Evolutionary conservation across 176 grass and related monocot genomes (phyloP).

Genomic region (Oryza glaberrima): DNA sequence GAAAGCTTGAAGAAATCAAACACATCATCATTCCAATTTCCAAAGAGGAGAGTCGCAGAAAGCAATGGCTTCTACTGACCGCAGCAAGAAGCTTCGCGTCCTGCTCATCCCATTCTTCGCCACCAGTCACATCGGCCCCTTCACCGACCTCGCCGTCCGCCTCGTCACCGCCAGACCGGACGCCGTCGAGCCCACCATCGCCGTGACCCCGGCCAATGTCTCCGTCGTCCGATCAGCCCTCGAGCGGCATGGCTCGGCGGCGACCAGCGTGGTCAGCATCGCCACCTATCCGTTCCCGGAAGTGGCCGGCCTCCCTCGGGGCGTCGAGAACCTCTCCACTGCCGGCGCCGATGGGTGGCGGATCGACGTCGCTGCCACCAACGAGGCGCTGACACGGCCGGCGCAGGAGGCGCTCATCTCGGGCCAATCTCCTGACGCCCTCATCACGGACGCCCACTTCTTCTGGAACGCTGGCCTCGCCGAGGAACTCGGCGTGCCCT

Average conservation of each 20-base stretch:
- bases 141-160: too few species aligned
- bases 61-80: too few species aligned
- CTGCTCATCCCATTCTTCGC: too few species aligned
- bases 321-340: not conserved
- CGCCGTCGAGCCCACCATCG: too few species aligned
- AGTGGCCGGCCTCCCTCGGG: not conserved
- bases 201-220: too few species aligned
- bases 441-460: slow-evolving; percentile 40
- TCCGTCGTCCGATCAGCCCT: not conserved
- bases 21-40: too few species aligned
- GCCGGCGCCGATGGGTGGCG: slow-evolving; percentile 4
- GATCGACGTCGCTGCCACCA: not conserved
- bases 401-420: not conserved
- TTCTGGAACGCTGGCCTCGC: slow-evolving; percentile 13
- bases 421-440: slow-evolving; percentile 22
- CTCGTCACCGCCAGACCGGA: too few species aligned
- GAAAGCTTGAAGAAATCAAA: too few species aligned
- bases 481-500: slow-evolving; percentile 11
- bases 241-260: not conserved
- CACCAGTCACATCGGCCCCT: too few species aligned
- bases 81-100: too few species aligned
- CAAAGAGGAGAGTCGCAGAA: too few species aligned
- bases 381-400: not conserved
- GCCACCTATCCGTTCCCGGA: slow-evolving; percentile 23
- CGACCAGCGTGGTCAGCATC: not conserved